Evolutionary conservation across 148 eudicot species (phyloP), one percentile per base, ranked within the genome.

Genomic region (Pouteria glomerata): DNA sequence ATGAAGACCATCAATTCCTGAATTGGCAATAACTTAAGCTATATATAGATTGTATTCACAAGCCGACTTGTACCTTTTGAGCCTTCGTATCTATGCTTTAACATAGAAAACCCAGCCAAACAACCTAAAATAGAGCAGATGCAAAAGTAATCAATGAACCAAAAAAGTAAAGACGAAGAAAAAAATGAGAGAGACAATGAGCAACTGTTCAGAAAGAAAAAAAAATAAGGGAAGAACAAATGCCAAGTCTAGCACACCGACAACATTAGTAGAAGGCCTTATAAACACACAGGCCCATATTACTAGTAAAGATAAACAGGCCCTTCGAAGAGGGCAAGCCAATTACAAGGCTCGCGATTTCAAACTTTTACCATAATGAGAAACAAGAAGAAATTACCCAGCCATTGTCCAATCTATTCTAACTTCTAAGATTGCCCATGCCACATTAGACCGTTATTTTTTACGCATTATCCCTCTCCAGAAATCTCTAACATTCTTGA

Each of bases 111-210:
- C 34, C 66, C 30, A 35, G 75, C 39, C 60, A 63, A 24, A 24
- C 47, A 15, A 50, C 76, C 76, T 73, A 55, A 66, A 73, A 31
- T 34, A 51, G 37, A 53, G n/a, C 15, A 51, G 21, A 14, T 8
- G n/a, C 26, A 63, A 16, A 62, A 50, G 7, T 11, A 67, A 73
- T 11, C 16, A 13, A 29, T 53, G 35, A 51, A 45, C 37, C 51
- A 34, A 48, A 62, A 34, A 11, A 13, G 30, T 21, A 16, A 26
- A 42, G 34, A 24, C n/a, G 3, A 70, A 12, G 19, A 27, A 39
- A 41, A 19, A 29, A 50, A 45, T 0, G 45, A 1, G 29, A 66
- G 19, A 15, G 19, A 15, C 4, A 30, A 33, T 8, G 31, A 23
- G n/a, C 26, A 65, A 0, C 24, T 8, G 4, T 26, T 4, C 2